These are phyloP conservation scores for Phytophthora vignae DNA, from an alignment of 352 stramenopile genomes.

Conservation along the genomic window DNA sequence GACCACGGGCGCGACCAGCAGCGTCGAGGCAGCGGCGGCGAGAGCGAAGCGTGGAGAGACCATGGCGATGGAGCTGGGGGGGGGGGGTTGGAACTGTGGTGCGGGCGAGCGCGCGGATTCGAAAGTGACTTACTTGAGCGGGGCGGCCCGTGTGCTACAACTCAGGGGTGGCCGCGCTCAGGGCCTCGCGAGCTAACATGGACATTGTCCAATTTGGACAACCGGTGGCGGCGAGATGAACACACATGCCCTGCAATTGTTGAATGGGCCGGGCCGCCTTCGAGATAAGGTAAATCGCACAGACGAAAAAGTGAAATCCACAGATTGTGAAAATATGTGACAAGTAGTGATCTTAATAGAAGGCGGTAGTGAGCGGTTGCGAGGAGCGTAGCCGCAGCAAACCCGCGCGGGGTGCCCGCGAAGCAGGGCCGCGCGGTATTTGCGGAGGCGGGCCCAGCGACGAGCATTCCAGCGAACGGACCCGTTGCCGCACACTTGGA, in stretches of 20 bases:
- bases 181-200: not conserved
- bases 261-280: slow-evolving; percentile 1
- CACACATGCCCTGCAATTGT: not conserved
- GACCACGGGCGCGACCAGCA: slow-evolving; percentile 28
- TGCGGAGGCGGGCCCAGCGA: too few relatives aligned
- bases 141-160: not conserved
- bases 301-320: too few relatives aligned
- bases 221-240: not conserved
- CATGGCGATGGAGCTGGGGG: slow-evolving; percentile 16
- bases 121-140: slow-evolving; percentile 11
- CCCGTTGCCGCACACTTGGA: too few relatives aligned
- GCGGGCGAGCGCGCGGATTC: slow-evolving; percentile 24
- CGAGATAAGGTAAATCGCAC: too few relatives aligned
- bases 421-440: too few relatives aligned
- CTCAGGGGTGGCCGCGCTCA: slow-evolving; percentile 3
- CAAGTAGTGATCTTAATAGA: too few relatives aligned
- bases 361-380: too few relatives aligned
- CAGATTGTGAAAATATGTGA: too few relatives aligned
- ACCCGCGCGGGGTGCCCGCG: too few relatives aligned
- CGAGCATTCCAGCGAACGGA: too few relatives aligned
- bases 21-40: slow-evolving; percentile 21
- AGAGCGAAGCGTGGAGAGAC: slow-evolving; percentile 17
- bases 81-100: slow-evolving; percentile 13
- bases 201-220: too few relatives aligned
- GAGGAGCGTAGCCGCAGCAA: too few relatives aligned